Evolutionary conservation across 306 rosid species (phyloP), one percentile per base, ranked within the genome.

Genomic region (Prunus mira): DNA sequence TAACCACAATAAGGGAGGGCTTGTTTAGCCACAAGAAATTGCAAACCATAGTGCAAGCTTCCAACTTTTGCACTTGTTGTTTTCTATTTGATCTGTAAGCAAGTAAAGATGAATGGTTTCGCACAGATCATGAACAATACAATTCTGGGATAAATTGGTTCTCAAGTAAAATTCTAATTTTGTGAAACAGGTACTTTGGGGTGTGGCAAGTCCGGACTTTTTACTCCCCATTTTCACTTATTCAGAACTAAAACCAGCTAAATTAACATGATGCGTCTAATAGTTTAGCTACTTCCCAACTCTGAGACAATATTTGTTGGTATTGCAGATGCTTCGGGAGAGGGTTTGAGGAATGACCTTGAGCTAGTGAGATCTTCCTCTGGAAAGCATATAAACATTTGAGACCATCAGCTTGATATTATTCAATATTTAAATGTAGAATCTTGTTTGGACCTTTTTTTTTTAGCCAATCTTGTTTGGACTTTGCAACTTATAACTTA

Each of bases 401-500:
- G 84, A 88, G 97, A 72, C 97, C 98, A 60, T 86, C 93, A 19
- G 83, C 97, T 78, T 87, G 97, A 83, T 77, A 76, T 73, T 74
- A 81, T 87, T 87, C 97, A 51, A 76, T 84, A 73, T 84, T 90
- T 83, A 90, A 81, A 90, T 97, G 98, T 93, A 76, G 28, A 13
- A 20, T 19, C 20, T 19, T 43, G 27, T 58, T 14, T 28, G 32
- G 17, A 60, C 65, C 13, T 60, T 24, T 27, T 61, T 27, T 27
- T 38, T 61, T 27, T 22, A 5, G 65, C 34, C 6, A 58, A 27
- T 30, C 62, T 46, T 52, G 41, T 61, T 32, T 68, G 57, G 61
- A 3, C n/a, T 30, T 24, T 27, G 38, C 41, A 41, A 14, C 9
- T 62, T 62, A 13, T 9, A n/a, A 30, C 38, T 32, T 32, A 32